phyloP scores from a whole-genome alignment of 2,329 filamentous ascomycete species.

The Calycina herbarum region DNA sequence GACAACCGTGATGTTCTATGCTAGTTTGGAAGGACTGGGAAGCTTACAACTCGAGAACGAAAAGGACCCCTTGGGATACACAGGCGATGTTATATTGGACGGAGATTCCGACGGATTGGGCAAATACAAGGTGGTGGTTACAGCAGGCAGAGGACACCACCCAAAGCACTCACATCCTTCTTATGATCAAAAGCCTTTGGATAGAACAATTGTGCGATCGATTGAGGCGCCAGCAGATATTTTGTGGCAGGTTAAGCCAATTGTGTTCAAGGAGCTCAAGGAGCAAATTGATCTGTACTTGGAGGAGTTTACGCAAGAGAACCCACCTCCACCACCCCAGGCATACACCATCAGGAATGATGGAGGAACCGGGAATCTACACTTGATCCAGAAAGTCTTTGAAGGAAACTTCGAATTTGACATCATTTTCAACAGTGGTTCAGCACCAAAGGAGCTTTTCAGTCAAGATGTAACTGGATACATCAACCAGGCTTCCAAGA shows the following conservation, averaged over 20 bases:
- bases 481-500: slow-evolving; percentile 63
- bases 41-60: slow-evolving; percentile 61
- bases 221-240: slow-evolving; percentile 64
- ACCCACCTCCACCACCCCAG: slow-evolving; percentile 79
- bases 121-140: slow-evolving; percentile 76
- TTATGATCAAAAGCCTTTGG: slow-evolving; percentile 67
- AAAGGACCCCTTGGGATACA: slow-evolving; percentile 53
- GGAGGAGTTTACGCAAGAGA: slow-evolving; percentile 59
- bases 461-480: slow-evolving; percentile 67
- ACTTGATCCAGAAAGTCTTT: slow-evolving; percentile 89
- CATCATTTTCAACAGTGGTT: slow-evolving; percentile 81
- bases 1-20: slow-evolving; percentile 79
- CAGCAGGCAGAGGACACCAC: slow-evolving; percentile 65
- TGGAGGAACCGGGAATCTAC: slow-evolving; percentile 73
- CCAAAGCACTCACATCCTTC: slow-evolving; percentile 64
- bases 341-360: slow-evolving; percentile 75
- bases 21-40: slow-evolving; percentile 74
- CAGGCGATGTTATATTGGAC: slow-evolving; percentile 64
- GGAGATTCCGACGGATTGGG: slow-evolving; percentile 74
- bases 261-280: slow-evolving; percentile 65
- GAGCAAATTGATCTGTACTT: slow-evolving; percentile 60
- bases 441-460: slow-evolving; percentile 55
- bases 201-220: slow-evolving; percentile 75
- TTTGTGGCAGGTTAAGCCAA: slow-evolving; percentile 81
- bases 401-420: slow-evolving; percentile 92